Evolutionary conservation across 2,329 filamentous ascomycete genomes (phyloP).

Genomic region (Lecanoromycetidae sp.): DNA sequence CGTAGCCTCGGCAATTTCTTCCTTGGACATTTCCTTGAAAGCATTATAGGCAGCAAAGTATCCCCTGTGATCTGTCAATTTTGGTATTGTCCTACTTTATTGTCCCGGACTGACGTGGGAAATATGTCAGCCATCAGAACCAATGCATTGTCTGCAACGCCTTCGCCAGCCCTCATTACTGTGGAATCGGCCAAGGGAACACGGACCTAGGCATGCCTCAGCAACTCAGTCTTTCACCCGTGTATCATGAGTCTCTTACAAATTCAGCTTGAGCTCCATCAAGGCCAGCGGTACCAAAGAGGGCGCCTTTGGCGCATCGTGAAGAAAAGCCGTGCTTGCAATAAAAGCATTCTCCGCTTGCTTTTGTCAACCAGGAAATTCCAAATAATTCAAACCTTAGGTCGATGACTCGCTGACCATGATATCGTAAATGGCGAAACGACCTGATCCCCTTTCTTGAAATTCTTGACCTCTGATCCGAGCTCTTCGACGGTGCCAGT

Average conservation of each 20-base stretch:
- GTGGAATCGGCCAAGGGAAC: slow-evolving; percentile 73
- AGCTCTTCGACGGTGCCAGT: slow-evolving; percentile 60
- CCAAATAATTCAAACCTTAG: not conserved
- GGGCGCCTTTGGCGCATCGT: slow-evolving; percentile 55
- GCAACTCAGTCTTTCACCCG: not conserved
- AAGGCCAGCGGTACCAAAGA: slow-evolving; percentile 58
- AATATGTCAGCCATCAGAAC: slow-evolving; percentile 92
- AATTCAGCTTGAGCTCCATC: slow-evolving; percentile 77
- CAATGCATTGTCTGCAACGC: slow-evolving; percentile 60
- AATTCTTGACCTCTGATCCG: slow-evolving; percentile 54
- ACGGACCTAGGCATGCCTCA: slow-evolving; percentile 41
- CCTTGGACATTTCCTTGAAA: slow-evolving; percentile 48
- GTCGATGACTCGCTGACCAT: slow-evolving; percentile 41
- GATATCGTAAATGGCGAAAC: slow-evolving; percentile 75
- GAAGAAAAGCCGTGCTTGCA: slow-evolving; percentile 66
- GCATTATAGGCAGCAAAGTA: slow-evolving; percentile 74
- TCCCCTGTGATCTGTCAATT: slow-evolving; percentile 30
- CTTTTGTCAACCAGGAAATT: not conserved
- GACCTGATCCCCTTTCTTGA: slow-evolving; percentile 64
- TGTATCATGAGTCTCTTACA: slow-evolving; percentile 29
- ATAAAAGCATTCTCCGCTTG: slow-evolving; percentile 61
- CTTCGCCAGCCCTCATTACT: slow-evolving; percentile 58
- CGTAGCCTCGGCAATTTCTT: slow-evolving; percentile 52
- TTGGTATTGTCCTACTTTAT: not conserved
- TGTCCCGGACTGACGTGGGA: slow-evolving; percentile 41